Evolutionary conservation across 2,329 filamentous ascomycete genomes (phyloP), one percentile per base, ranked within the genome.

Genomic region (Colletotrichum eremochloae): DNA sequence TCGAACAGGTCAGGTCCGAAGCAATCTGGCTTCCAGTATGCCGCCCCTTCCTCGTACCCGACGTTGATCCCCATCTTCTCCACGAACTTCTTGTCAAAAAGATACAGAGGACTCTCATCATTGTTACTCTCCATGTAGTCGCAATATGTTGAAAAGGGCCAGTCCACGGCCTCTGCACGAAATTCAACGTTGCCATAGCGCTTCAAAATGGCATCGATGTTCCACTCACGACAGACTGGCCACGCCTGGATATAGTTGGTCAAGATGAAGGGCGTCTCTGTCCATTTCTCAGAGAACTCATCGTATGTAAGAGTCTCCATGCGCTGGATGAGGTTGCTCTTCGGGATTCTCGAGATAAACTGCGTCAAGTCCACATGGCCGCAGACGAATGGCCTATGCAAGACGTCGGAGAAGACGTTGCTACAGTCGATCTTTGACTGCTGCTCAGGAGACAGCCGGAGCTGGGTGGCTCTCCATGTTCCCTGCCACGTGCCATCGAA

Each of bases 101-200:
- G 88, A 79, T 98, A 98, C 1, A 98, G 82, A 0, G 96, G 96
- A 74, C 93, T 96, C 82, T 98, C 96, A 75, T 98, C 96, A 24
- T 84, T 84, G 79, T 89, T 96, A 79, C 93, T 88, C 53, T 86
- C 84, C 92, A 98, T 94, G 81, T 98, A 99, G 56, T 90, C 85
- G 74, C 91, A 85, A 80, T 98, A 98, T 0, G 89, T 93, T n/a
- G 87, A 85, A 74, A 97, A 88, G 0, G 91, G 90, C 96, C 96
- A 98, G 82, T 98, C 94, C 6, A 98, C 95, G 0, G 95, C 93
- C 85, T 98, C 96, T 12, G 96, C 96, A 52, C 94, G 90, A 81
- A 98, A 98, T 63, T 89, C 86, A 3, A 92, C 87, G 62, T 91
- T 82, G 0, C 87, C 85, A 79, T 95, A 94, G 72, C 86, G 84